Evolutionary conservation across 2,329 filamentous ascomycete species (phyloP), one percentile per base, ranked within the genome.

Genomic region (Botrytis porri): DNA sequence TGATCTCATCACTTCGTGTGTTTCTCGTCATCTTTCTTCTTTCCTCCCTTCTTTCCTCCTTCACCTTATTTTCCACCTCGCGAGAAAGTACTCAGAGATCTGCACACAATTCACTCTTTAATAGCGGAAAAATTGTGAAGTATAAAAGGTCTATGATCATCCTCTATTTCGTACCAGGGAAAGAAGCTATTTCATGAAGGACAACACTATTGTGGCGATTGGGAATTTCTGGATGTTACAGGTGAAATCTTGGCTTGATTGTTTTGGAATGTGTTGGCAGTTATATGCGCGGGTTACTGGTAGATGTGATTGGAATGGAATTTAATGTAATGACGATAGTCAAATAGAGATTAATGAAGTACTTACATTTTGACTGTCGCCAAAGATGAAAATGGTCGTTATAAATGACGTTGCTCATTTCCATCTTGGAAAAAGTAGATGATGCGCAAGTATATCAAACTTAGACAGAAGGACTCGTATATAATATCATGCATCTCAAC

Each of bases 231-330:
- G 0, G 4, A 3, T 2, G 4, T 51, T n/a, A 14, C 25, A 9
- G 2, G 10, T 3, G 10, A 51, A 12, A 14, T 10, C 25, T n/a
- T n/a, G 25, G 48, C 48, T 51, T 51, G 48, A n/a, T 7, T 12
- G 16, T 16, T 25, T n/a, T n/a, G 16, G 48, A 12, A 1, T n/a
- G 0, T n/a, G 48, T 16, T 12, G 48, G n/a, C 25, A 16, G 2
- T 54, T n/a, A 25, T 54, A 10, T 54, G 12, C n/a, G 5, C 25
- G 1, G 48, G 16, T 14, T 54, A n/a, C n/a, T n/a, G n/a, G n/a
- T n/a, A 7, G 2, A 16, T n/a, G 4, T 5, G 7, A 14, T 16
- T 1, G 12, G 2, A 54, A 54, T 1, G 12, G 5, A 1, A 1
- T 54, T n/a, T 2, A 3, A n/a, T n/a, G 48, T n/a, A 16, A 7